Evolutionary conservation across 2,329 filamentous ascomycete genomes (phyloP).

Genomic region (Apiospora phragmitis): DNA sequence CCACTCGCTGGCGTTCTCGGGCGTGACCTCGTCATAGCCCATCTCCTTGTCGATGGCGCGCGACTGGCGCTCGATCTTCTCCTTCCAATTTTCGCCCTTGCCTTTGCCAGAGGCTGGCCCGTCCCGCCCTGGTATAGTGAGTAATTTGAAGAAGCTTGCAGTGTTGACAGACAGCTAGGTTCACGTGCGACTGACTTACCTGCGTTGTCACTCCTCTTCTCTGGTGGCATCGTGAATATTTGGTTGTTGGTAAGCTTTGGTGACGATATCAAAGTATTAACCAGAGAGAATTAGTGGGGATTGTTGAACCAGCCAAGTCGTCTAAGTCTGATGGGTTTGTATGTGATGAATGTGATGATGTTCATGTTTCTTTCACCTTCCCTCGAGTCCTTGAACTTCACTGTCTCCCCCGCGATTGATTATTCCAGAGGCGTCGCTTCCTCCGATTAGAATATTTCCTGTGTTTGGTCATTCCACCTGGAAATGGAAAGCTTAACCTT

Average conservation of each 20-base stretch:
- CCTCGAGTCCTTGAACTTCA: neutral
- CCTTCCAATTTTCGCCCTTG: neutral
- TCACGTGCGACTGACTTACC: neutral
- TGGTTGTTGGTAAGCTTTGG: neutral
- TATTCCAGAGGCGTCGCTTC: neutral
- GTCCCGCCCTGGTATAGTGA: neutral
- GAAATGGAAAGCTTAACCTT: neutral
- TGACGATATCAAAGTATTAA: neutral
- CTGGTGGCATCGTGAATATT: neutral
- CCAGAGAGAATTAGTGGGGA: neutral
- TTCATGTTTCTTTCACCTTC: neutral
- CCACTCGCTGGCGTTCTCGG: neutral
- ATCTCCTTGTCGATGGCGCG: neutral
- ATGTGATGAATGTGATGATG: neutral
- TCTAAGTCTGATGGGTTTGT: neutral
- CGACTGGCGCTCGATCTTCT: neutral
- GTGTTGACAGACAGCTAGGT: neutral
- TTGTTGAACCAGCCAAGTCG: neutral
- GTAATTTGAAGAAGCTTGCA: neutral
- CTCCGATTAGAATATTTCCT: too few species aligned
- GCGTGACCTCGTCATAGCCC: neutral
- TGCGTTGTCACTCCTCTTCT: neutral
- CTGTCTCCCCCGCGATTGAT: neutral
- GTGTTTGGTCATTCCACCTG: neutral
- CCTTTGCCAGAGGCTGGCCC: neutral